A percentile compares a stretch with the other conserved stretches of the same genome.
Conservation (phyloP, 2,329 filamentous ascomycete genomes). For the Mycosphaerella sp. region DNA sequence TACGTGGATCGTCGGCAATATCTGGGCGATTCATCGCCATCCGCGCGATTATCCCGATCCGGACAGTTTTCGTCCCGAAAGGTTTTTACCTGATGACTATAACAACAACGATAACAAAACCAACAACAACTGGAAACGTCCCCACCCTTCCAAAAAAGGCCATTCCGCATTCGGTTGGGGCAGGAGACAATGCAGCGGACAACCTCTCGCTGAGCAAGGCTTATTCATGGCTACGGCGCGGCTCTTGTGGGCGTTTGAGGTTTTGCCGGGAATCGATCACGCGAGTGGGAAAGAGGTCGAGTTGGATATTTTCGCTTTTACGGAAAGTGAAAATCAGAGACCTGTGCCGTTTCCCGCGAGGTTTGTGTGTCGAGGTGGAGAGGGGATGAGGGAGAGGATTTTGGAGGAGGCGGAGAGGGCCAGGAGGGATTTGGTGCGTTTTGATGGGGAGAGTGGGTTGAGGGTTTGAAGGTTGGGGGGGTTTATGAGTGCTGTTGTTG, state of each 20-base stretch:
- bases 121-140: not conserved
- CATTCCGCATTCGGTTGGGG: conserved; percentile 13
- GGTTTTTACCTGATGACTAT: conserved; percentile 6
- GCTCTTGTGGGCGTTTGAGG: conserved; percentile 3
- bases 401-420: too few relatives aligned
- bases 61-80: conserved; percentile 9
- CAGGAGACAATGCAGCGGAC: conserved; percentile 9
- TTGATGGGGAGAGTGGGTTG: too few relatives aligned
- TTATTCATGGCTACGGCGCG: conserved; percentile 3
- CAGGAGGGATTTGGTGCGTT: too few relatives aligned
- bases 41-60: conserved; percentile 9
- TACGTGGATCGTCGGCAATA: conserved; percentile 4
- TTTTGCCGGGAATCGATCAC: not conserved
- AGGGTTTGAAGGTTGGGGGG: too few relatives aligned
- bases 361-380: not conserved
- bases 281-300: not conserved
- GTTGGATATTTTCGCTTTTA: not conserved
- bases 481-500: too few relatives aligned
- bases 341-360: not conserved
- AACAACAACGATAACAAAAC: not conserved
- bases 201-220: conserved; percentile 9
- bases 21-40: conserved; percentile 9
- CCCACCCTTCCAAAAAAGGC: conserved; percentile 5
- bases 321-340: not conserved
- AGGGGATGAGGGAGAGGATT: too few relatives aligned